Conservation (phyloP, 2,329 filamentous ascomycete genomes). For the Ilyonectria sp. region DNA sequence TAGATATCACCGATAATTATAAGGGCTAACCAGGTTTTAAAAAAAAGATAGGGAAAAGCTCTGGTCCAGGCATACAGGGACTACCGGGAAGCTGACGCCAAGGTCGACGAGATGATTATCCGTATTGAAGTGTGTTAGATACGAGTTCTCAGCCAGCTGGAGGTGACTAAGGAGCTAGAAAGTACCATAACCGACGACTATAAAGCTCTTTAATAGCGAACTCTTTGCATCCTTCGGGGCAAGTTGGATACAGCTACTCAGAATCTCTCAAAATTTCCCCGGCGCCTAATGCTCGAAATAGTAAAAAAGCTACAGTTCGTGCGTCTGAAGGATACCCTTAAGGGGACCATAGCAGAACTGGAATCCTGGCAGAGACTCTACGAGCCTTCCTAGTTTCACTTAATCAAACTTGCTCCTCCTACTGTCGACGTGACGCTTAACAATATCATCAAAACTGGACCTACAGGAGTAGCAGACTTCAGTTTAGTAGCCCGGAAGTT, state of each 20-base stretch:
- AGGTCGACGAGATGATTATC: constrained; percentile 6
- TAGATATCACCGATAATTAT: too few species aligned
- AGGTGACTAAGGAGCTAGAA: constrained; percentile 10
- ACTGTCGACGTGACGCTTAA: constrained; percentile 1
- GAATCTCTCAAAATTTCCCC: constrained; percentile 1
- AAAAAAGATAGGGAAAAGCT: constrained; percentile 7
- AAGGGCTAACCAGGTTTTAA: too few species aligned
- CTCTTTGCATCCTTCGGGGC: constrained; percentile 10
- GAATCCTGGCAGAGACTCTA: constrained; percentile 25
- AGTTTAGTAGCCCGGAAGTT: constrained; percentile 3
- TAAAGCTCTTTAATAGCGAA: not conserved
- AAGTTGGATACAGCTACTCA: constrained; percentile 6
- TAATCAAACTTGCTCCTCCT: constrained; percentile 18
- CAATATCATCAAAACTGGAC: not conserved
- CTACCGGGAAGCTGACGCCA: constrained; percentile 8
- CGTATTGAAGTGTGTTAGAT: constrained; percentile 10
- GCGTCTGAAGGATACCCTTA: constrained; percentile 2
- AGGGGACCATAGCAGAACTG: constrained; percentile 15
- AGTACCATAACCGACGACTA: constrained; percentile 3
- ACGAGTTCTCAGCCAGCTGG: constrained; percentile 10
- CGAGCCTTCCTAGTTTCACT: constrained; percentile 26
- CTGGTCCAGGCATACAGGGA: constrained; percentile 5
- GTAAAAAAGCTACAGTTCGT: constrained; percentile 4
- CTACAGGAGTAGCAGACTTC: not conserved
- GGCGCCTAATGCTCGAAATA: not conserved